These are phyloP conservation scores for Diaporthe caulivora DNA, from an alignment of 2,329 filamentous ascomycete species.

Conservation along the genomic window DNA sequence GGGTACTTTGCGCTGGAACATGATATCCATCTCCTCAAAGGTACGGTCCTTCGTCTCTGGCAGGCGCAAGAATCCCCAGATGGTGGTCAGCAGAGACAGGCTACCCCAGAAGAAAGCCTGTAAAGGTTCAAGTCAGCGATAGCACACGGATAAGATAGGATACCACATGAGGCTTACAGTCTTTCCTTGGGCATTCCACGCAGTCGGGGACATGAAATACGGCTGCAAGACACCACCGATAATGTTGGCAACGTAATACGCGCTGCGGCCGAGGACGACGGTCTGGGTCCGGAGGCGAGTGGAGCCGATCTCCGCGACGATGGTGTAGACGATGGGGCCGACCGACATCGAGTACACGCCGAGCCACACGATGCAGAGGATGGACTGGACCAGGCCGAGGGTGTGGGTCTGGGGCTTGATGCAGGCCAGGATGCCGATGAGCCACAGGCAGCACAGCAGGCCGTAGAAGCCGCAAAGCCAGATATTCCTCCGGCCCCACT, in stretches of 20 bases:
- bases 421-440: slow-evolving; percentile 57
- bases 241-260: slow-evolving; percentile 57
- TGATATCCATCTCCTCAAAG: slow-evolving; percentile 59
- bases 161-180: slow-evolving; percentile 44
- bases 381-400: slow-evolving; percentile 55
- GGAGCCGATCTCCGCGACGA: slow-evolving; percentile 58
- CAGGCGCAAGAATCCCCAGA: slow-evolving; percentile 58
- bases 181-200: slow-evolving; percentile 56
- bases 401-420: slow-evolving; percentile 50
- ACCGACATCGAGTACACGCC: slow-evolving; percentile 57
- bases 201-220: slow-evolving; percentile 53
- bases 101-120: slow-evolving; percentile 59
- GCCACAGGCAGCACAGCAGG: slow-evolving; percentile 55
- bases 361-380: slow-evolving; percentile 59
- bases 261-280: slow-evolving; percentile 57
- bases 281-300: slow-evolving; percentile 61
- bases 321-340: slow-evolving; percentile 59
- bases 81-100: slow-evolving; percentile 51
- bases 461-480: slow-evolving; percentile 55
- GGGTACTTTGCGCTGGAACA: slow-evolving; percentile 50
- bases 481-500: slow-evolving; percentile 57
- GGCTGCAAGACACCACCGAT: slow-evolving; percentile 55
- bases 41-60: slow-evolving; percentile 60
- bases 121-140: not conserved
- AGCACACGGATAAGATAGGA: rapidly evolving